These are phyloP conservation scores for Syncephalastrum contaminatum DNA, from an alignment of 371 early-diverging fungal species.

Conservation along the genomic window DNA sequence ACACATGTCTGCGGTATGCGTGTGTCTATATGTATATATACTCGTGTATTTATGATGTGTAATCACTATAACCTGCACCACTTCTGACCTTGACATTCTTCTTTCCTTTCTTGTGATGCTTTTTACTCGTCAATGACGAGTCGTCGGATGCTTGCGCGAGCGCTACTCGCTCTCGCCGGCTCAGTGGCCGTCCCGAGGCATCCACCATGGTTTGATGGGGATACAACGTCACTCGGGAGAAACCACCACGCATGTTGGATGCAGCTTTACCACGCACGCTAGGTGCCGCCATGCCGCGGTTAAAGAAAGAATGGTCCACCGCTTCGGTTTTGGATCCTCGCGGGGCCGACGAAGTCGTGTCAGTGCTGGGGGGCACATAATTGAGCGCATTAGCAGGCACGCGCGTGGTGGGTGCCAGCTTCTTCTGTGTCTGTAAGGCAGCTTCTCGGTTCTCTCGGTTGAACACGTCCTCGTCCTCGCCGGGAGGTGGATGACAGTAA, in stretches of 20 bases:
- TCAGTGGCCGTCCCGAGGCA: conserved; percentile 48
- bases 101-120: conserved; percentile 83
- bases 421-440: conserved; percentile 54
- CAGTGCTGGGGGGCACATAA: conserved; percentile 50
- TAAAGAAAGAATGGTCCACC: conserved; percentile 70
- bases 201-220: conserved; percentile 57
- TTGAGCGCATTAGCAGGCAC: conserved; percentile 56
- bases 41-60: conserved; percentile 3
- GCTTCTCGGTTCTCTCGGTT: conserved; percentile 74
- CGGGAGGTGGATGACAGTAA: conserved; percentile 86
- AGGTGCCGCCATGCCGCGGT: conserved; percentile 45
- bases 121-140: conserved; percentile 41
- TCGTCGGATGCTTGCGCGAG: conserved; percentile 37
- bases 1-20: too few relatives aligned
- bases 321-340: conserved; percentile 55
- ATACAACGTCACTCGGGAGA: conserved; percentile 59
- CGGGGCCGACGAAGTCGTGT: conserved; percentile 21
- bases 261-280: conserved; percentile 54
- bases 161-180: conserved; percentile 45
- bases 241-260: conserved; percentile 31
- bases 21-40: too few relatives aligned
- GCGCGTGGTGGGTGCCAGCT: conserved; percentile 50
- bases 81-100: conserved; percentile 73
- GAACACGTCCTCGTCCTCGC: conserved; percentile 51
- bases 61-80: conserved; percentile 53